Conservation (phyloP, 2,329 filamentous ascomycete genomes). For the Calonectria henricotiae region DNA sequence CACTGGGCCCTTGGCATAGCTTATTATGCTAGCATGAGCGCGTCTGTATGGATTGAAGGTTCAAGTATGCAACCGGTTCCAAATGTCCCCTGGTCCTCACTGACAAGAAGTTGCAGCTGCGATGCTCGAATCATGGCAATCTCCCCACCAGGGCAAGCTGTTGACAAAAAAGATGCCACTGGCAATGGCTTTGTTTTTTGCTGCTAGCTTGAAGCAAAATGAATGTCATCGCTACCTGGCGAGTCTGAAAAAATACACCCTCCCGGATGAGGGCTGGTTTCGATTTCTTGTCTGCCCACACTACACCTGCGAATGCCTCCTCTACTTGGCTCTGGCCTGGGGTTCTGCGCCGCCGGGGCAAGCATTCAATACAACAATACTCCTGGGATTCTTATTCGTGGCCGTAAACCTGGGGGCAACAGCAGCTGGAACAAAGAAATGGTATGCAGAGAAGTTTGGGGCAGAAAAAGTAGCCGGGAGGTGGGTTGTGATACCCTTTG, state of each 20-base stretch:
- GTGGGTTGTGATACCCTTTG: slow-evolving; percentile 84
- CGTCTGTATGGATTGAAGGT: slow-evolving; percentile 90
- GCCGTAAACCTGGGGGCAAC: slow-evolving; percentile 86
- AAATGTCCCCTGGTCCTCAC: slow-evolving; percentile 34
- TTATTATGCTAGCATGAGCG: slow-evolving; percentile 82
- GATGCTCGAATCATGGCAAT: slow-evolving; percentile 57
- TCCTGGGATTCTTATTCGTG: slow-evolving; percentile 82
- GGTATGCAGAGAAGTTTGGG: slow-evolving; percentile 87
- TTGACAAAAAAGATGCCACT: slow-evolving; percentile 56
- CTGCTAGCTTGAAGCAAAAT: slow-evolving; percentile 83
- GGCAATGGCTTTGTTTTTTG: slow-evolving; percentile 76
- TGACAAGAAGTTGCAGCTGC: slow-evolving; percentile 47
- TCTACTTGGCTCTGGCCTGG: slow-evolving; percentile 86
- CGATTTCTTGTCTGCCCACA: slow-evolving; percentile 85
- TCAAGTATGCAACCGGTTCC: slow-evolving; percentile 67
- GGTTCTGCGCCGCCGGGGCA: slow-evolving; percentile 79
- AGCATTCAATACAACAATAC: slow-evolving; percentile 80
- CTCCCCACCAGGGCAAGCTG: slow-evolving; percentile 37
- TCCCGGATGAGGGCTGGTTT: slow-evolving; percentile 84
- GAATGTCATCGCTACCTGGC: slow-evolving; percentile 81
- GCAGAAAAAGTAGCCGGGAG: slow-evolving; percentile 72
- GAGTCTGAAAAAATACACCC: slow-evolving; percentile 84
- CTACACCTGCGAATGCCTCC: slow-evolving; percentile 89
- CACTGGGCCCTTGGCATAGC: slow-evolving; percentile 86
- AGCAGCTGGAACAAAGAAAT: slow-evolving; percentile 82